Evolutionary conservation across 73 alveolate species (phyloP).

Genomic region (Paramecium tetraurelia): DNA sequence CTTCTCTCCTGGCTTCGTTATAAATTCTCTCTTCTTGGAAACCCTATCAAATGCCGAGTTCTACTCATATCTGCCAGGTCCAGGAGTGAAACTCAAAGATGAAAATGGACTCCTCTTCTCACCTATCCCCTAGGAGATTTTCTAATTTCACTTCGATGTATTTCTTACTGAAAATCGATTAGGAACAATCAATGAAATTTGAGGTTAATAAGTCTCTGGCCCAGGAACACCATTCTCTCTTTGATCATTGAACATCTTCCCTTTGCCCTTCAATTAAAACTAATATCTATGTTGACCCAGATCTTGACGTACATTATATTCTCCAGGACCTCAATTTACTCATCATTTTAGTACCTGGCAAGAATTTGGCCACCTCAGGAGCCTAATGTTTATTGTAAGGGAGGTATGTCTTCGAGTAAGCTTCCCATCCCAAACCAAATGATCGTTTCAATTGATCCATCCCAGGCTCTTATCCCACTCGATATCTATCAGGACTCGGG

Average conservation of each 20-base stretch:
- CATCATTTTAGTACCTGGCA: background rate
- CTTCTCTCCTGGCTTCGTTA: background rate
- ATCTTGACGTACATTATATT: background rate
- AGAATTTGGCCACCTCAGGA: constrained; percentile 15
- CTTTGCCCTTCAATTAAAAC: constrained; percentile 24
- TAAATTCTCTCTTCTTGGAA: background rate
- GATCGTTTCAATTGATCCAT: background rate
- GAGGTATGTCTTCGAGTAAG: background rate
- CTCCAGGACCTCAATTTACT: background rate
- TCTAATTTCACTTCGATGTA: background rate
- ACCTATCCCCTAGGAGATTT: background rate
- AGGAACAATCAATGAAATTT: background rate
- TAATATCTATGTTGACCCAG: background rate
- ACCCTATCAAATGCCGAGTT: background rate
- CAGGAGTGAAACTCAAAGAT: constrained; percentile 12
- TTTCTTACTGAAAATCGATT: background rate
- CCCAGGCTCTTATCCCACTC: background rate
- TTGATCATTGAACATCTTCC: constrained; percentile 3
- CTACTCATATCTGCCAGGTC: constrained; percentile 22
- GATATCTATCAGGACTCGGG: constrained; percentile 15
- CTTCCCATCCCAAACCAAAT: constrained; percentile 23
- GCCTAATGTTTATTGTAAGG: constrained; percentile 5
- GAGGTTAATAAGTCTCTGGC: background rate
- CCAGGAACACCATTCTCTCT: constrained; percentile 30
- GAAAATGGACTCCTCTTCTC: constrained; percentile 24